phyloP scores from a whole-genome alignment of 2,329 filamentous ascomycete species.

The Xylariaceae sp. region DNA sequence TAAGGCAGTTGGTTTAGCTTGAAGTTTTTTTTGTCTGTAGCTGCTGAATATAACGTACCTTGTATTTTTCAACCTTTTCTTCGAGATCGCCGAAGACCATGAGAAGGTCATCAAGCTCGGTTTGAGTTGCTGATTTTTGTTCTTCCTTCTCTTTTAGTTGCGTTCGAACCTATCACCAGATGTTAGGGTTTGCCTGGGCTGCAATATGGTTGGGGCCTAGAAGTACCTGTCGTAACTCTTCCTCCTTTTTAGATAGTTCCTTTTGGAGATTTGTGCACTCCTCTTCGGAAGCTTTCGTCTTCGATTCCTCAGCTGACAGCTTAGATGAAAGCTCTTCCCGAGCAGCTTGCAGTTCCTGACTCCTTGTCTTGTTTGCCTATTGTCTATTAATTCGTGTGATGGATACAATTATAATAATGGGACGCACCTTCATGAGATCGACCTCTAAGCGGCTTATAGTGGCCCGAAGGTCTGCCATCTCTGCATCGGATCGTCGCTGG shows the following conservation, averaged over 20 bases:
- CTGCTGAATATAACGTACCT: conserved; percentile 52
- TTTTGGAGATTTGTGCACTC: conserved; percentile 54
- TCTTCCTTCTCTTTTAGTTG: conserved; percentile 55
- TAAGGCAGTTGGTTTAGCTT: conserved; percentile 37
- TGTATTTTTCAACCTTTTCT: conserved; percentile 75
- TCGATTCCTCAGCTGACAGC: conserved; percentile 30
- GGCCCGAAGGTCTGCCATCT: conserved; percentile 38
- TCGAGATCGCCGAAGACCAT: conserved; percentile 82
- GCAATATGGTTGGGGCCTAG: conserved; percentile 1
- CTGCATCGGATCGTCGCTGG: conserved; percentile 36
- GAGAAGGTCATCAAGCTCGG: conserved; percentile 77
- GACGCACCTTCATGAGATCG: conserved; percentile 60
- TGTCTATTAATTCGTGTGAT: conserved; percentile 23
- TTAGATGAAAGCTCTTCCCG: conserved; percentile 51
- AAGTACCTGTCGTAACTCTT: conserved; percentile 39
- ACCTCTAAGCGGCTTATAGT: conserved; percentile 62
- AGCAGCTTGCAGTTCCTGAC: conserved; percentile 61
- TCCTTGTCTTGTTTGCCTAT: conserved; percentile 62
- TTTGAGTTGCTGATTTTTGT: conserved; percentile 65
- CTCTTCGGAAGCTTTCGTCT: conserved; percentile 47
- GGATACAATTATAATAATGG: conserved; percentile 1
- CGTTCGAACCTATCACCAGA: conserved; percentile 29
- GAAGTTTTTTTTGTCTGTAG: neutral
- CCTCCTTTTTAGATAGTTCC: conserved; percentile 46
- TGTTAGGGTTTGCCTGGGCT: conserved; percentile 15